phyloP scores from a whole-genome alignment of 1,284 basidiomycete genomes.

The Apiotrichum akiyoshidainum region DNA sequence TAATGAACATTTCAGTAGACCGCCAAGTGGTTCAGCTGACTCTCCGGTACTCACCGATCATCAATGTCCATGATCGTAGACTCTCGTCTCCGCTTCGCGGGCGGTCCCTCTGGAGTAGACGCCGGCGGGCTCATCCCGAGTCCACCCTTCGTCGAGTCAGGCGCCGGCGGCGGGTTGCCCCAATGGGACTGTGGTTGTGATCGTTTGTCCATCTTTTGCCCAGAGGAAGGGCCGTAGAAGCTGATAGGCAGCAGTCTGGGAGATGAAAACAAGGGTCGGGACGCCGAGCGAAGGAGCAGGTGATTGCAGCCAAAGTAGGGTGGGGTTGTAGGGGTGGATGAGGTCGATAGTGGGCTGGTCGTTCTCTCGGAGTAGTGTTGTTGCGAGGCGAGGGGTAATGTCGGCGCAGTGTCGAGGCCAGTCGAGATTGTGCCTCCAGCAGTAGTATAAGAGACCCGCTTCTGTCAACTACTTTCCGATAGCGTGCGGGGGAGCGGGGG shows the following conservation, averaged over 20 bases:
- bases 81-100: neutral
- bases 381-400: neutral
- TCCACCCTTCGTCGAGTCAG: neutral
- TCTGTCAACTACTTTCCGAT: too few species aligned
- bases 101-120: neutral
- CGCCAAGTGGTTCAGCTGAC: too few species aligned
- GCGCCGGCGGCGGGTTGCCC: neutral
- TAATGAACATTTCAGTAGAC: too few species aligned
- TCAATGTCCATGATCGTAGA: neutral
- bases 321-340: too few species aligned
- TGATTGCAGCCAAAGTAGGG: neutral
- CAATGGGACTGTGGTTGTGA: neutral
- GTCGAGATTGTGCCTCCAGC: too few species aligned
- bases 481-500: too few species aligned
- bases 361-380: neutral
- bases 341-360: too few species aligned
- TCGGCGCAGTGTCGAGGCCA: too few species aligned
- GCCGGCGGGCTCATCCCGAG: neutral
- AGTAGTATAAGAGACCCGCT: too few species aligned
- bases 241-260: neutral
- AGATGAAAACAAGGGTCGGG: neutral
- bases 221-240: neutral
- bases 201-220: neutral
- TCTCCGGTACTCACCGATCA: neutral
- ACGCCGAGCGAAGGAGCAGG: neutral